These are phyloP conservation scores for Macadamia tetraphylla DNA, from an alignment of 164 flowering plant species.

Conservation along the genomic window DNA sequence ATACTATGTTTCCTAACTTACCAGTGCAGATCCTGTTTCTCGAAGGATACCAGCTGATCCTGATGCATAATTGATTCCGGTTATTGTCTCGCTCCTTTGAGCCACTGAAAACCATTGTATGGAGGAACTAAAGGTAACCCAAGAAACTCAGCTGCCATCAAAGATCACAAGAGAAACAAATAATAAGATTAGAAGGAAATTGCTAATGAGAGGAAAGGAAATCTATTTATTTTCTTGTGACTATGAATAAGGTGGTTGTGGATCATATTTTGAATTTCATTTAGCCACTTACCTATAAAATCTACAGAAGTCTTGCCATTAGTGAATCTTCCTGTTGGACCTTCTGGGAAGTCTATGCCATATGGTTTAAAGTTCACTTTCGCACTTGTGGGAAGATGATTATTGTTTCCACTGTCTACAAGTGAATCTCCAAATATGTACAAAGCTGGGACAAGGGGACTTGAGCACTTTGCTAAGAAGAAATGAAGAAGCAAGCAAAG, in stretches of 20 bases:
- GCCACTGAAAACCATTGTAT: background rate
- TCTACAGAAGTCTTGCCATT: constrained; percentile 16
- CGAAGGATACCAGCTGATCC: background rate
- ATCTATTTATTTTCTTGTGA: too few species aligned
- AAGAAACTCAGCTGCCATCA: background rate
- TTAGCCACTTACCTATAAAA: constrained; percentile 4
- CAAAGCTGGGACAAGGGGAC: constrained; percentile 10
- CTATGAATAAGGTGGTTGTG: too few species aligned
- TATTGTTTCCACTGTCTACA: constrained; percentile 14
- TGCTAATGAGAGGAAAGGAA: too few species aligned
- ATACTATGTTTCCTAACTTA: background rate
- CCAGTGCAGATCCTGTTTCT: background rate
- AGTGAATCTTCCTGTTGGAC: constrained; percentile 13
- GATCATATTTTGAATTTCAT: too few species aligned
- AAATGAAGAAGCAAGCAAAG: background rate
- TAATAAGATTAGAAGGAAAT: too few species aligned
- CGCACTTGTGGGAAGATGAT: background rate
- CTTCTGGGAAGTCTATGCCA: constrained; percentile 12
- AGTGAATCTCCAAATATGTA: constrained; percentile 14
- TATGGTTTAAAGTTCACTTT: constrained; percentile 10
- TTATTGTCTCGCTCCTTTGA: background rate
- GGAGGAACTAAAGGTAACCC: background rate
- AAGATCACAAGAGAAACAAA: too few species aligned
- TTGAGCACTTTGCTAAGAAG: background rate
- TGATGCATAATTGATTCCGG: background rate